A percentile compares a stretch with the other conserved stretches of the same genome.
phyloP scores from a whole-genome alignment of 768 basidiomycete species.

The Collybia sordida region DNA sequence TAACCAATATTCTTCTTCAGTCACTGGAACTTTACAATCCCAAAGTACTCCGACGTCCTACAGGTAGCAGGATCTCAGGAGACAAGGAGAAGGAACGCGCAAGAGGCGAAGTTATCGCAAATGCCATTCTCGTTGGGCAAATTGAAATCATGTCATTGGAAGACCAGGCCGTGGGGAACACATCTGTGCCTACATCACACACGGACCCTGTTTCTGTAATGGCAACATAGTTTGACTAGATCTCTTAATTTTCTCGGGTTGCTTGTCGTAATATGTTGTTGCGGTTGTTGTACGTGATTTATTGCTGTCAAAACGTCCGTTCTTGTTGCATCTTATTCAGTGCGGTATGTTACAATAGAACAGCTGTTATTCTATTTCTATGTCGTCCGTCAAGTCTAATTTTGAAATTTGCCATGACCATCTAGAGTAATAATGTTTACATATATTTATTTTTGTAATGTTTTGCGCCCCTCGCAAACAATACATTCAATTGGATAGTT shows the following conservation, averaged over 20 bases:
- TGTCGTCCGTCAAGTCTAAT: too few species aligned
- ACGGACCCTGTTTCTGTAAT: neutral
- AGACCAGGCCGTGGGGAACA: conserved; percentile 13
- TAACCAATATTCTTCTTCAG: conserved; percentile 10
- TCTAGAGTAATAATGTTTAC: neutral
- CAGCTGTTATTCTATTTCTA: neutral
- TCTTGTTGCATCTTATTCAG: conserved; percentile 11
- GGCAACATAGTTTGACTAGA: neutral
- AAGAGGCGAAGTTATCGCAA: conserved; percentile 31
- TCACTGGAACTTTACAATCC: conserved; percentile 35
- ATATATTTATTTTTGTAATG: neutral
- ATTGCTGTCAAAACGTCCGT: conserved; percentile 15
- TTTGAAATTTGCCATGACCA: neutral
- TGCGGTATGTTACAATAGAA: conserved; percentile 9
- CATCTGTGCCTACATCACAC: neutral
- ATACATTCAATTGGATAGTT: conserved; percentile 1
- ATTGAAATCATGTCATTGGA: conserved; percentile 36
- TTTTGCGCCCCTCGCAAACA: neutral
- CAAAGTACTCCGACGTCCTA: conserved; percentile 26
- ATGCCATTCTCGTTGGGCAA: conserved; percentile 35
- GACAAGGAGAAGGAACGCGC: conserved; percentile 32
- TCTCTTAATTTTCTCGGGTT: neutral
- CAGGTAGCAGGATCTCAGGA: conserved; percentile 17
- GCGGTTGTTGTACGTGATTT: conserved; percentile 12
- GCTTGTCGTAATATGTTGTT: conserved; percentile 8